Conservation (phyloP, 768 basidiomycete species). For the Boletus eberwhitei region DNA sequence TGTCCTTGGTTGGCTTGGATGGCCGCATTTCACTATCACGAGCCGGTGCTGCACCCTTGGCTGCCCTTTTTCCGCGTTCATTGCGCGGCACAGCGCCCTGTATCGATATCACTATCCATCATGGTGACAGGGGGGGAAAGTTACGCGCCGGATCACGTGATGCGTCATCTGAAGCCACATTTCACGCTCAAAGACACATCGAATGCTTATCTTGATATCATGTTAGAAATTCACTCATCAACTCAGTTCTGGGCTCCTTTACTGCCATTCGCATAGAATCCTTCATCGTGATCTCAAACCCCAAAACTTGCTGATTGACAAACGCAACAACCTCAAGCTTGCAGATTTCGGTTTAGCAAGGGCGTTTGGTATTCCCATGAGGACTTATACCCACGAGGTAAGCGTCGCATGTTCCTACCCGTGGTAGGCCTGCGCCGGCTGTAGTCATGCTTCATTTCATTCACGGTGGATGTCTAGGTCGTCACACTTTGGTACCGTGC, state of each 20-base stretch:
- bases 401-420: conserved; percentile 17
- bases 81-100: conserved; percentile 5
- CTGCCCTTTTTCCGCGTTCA: neutral
- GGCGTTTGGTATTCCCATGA: conserved; percentile 96
- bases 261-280: conserved; percentile 93
- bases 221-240: conserved; percentile 94
- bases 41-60: neutral
- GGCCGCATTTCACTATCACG: neutral
- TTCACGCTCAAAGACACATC: neutral
- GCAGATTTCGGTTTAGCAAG: conserved; percentile 96
- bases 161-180: neutral
- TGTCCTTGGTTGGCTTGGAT: conserved; percentile 9
- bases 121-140: conserved; percentile 17
- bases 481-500: conserved; percentile 99
- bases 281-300: conserved; percentile 97
- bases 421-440: neutral
- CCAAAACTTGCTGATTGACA: conserved; percentile 92
- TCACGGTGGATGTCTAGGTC: conserved; percentile 53
- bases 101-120: conserved; percentile 18
- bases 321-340: conserved; percentile 85
- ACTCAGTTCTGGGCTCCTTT: conserved; percentile 84
- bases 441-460: conserved; percentile 3
- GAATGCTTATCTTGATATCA: conserved; percentile 10
- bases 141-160: conserved; percentile 34
- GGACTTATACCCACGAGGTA: conserved; percentile 99